Conservation (phyloP, 2,329 filamentous ascomycete genomes). For the Endothia cerciana region DNA sequence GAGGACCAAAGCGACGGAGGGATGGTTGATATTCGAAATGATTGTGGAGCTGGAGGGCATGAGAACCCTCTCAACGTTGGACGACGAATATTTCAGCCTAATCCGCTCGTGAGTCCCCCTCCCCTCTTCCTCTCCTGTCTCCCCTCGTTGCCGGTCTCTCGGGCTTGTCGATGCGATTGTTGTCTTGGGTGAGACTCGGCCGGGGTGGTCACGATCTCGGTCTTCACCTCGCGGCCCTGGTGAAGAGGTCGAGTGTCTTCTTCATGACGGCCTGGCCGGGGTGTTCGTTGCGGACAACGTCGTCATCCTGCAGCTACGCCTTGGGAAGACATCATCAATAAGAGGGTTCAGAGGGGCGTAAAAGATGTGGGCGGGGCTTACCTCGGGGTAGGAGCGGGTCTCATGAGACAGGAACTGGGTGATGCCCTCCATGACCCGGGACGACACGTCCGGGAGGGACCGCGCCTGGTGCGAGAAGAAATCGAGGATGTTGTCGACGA, state of each 20-base stretch:
- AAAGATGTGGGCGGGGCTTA: neutral
- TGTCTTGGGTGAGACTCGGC: too few species aligned
- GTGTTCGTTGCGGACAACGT: neutral
- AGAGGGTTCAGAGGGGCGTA: neutral
- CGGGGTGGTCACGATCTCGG: too few species aligned
- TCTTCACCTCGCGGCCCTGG: neutral
- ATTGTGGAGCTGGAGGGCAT: neutral
- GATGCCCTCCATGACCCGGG: slow-evolving; percentile 1
- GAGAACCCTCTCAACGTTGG: neutral
- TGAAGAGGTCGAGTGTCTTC: neutral
- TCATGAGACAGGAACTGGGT: slow-evolving; percentile 4
- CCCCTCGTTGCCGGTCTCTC: too few species aligned
- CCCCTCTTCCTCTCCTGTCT: neutral
- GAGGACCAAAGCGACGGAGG: neutral
- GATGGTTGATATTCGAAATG: slow-evolving; percentile 6
- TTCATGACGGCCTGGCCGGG: neutral
- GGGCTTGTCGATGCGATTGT: too few species aligned
- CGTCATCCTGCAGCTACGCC: neutral
- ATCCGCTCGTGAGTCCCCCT: neutral
- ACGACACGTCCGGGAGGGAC: slow-evolving; percentile 7
- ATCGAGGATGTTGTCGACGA: slow-evolving; percentile 5
- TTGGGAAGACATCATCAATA: neutral
- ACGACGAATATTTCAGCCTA: neutral
- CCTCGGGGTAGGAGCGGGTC: neutral
- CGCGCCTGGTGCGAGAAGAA: slow-evolving; percentile 13